Percentiles rank a stretch among this genome's conserved stretches.
These are phyloP conservation scores for Tolypocladium pustulatum DNA, from an alignment of 2,329 filamentous ascomycete species.

Conservation along the genomic window DNA sequence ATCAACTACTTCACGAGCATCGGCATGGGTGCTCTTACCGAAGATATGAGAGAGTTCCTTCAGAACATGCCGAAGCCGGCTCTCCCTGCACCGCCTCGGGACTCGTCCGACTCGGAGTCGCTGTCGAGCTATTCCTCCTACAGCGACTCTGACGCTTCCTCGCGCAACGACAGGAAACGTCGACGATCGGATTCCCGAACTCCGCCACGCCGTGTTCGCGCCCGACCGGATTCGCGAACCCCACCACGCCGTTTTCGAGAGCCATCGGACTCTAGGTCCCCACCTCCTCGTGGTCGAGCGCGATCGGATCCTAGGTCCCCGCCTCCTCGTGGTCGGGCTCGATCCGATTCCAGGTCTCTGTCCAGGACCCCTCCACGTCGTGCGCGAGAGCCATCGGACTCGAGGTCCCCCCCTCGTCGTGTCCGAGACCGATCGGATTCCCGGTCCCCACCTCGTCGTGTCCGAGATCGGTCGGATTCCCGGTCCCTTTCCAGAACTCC, in stretches of 20 bases:
- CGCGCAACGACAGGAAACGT: not conserved
- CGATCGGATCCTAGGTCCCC: not conserved
- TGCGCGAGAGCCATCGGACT: not conserved
- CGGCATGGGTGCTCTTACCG: slow-evolving; percentile 87
- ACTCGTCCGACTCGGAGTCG: slow-evolving; percentile 58
- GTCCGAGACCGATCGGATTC: not conserved
- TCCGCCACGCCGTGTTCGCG: not conserved
- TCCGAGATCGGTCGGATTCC: not conserved
- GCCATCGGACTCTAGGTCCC: not conserved
- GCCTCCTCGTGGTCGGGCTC: not conserved
- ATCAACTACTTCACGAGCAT: slow-evolving; percentile 99
- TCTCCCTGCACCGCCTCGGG: slow-evolving; percentile 54
- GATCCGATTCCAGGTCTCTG: not conserved
- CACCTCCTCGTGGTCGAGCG: not conserved
- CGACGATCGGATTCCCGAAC: not conserved
- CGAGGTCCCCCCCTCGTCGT: not conserved
- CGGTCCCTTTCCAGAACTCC: not conserved
- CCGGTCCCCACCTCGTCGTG: not conserved
- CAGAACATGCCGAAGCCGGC: slow-evolving; percentile 83
- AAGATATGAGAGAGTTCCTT: slow-evolving; percentile 86
- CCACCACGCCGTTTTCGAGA: not conserved
- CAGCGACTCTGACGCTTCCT: slow-evolving; percentile 12
- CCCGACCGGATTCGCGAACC: not conserved
- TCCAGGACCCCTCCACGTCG: not conserved
- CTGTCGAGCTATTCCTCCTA: slow-evolving; percentile 74